phyloP scores from a whole-genome alignment of 2,329 filamentous ascomycete species.

The Cladosporium colombiae region DNA sequence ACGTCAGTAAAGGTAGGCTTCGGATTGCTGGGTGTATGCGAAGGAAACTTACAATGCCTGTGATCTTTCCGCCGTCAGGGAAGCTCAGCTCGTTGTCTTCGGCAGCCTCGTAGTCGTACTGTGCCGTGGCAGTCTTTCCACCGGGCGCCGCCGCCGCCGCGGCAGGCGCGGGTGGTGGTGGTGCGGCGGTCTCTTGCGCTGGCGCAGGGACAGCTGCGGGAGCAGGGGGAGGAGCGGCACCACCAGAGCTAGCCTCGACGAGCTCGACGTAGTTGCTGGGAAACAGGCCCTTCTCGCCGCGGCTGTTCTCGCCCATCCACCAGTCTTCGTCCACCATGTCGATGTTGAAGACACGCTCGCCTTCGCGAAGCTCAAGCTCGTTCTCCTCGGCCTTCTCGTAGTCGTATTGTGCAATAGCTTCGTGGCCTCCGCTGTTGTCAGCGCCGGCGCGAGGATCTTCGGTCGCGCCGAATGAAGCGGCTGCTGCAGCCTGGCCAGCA shows the following conservation, averaged over 20 bases:
- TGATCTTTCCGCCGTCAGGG: conserved; percentile 82
- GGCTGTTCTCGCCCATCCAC: conserved; percentile 93
- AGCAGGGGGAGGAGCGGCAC: conserved; percentile 45
- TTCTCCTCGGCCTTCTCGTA: conserved; percentile 98
- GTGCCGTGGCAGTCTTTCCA: conserved; percentile 71
- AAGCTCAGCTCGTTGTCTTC: conserved; percentile 89
- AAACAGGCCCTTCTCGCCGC: conserved; percentile 86
- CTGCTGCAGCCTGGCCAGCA: conserved; percentile 49
- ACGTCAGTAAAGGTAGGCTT: conserved; percentile 16
- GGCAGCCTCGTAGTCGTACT: conserved; percentile 95
- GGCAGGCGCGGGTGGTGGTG: conserved; percentile 28
- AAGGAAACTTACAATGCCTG: conserved; percentile 67
- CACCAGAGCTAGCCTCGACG: conserved; percentile 52
- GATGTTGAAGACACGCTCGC: conserved; percentile 85
- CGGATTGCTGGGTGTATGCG: conserved; percentile 7
- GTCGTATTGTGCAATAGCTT: conserved; percentile 84
- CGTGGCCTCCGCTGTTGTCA: conserved; percentile 57
- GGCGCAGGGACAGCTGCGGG: conserved; percentile 41
- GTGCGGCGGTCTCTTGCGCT: conserved; percentile 32
- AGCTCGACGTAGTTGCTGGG: conserved; percentile 96
- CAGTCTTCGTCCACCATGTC: conserved; percentile 98
- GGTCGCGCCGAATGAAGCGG: conserved; percentile 47
- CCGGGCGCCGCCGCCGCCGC: conserved; percentile 40
- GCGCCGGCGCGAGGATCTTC: conserved; percentile 37
- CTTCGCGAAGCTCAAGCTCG: conserved; percentile 87